phyloP scores from a whole-genome alignment of 176 grass and related monocot species.

The Tillandsia fasciculata region DNA sequence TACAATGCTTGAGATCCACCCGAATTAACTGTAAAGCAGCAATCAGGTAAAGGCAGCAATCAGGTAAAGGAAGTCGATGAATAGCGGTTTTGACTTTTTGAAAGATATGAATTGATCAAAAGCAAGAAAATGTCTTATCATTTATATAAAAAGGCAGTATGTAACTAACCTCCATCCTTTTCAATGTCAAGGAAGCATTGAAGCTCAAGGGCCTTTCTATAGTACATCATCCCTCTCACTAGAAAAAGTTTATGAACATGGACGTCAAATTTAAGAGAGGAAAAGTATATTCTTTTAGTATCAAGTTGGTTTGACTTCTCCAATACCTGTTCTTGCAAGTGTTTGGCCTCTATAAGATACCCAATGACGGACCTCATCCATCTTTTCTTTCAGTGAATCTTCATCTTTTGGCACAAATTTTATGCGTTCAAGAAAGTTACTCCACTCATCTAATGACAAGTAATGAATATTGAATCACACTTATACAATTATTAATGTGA shows the following conservation, averaged over 20 bases:
- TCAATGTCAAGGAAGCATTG: slow-evolving; percentile 51
- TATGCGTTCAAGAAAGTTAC: slow-evolving; percentile 48
- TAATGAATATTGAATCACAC: slow-evolving; percentile 5
- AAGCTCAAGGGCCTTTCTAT: slow-evolving; percentile 54
- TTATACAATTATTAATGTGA: neutral
- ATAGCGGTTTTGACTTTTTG: neutral
- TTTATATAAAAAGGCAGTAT: slow-evolving; percentile 1
- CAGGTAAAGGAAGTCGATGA: slow-evolving; percentile 10
- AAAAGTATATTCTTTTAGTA: slow-evolving; percentile 2
- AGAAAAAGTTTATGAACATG: slow-evolving; percentile 20
- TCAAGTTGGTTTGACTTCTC: neutral
- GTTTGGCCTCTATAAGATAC: slow-evolving; percentile 88
- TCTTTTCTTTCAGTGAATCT: slow-evolving; percentile 2
- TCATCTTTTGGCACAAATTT: slow-evolving; percentile 10
- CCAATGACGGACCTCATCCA: slow-evolving; percentile 37
- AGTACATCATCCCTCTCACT: slow-evolving; percentile 99
- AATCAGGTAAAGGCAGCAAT: slow-evolving; percentile 5
- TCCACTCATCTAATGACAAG: slow-evolving; percentile 71
- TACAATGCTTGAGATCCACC: slow-evolving; percentile 17
- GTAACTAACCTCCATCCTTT: slow-evolving; percentile 38
- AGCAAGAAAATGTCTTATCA: slow-evolving; percentile 4
- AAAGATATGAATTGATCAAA: slow-evolving; percentile 2
- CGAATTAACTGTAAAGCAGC: slow-evolving; percentile 31
- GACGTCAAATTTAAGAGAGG: slow-evolving; percentile 20
- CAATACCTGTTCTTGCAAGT: slow-evolving; percentile 56